Base-by-base conservation (phyloP, 495 filamentous ascomycete species). In the Trichoderma erinaceum region DNA sequence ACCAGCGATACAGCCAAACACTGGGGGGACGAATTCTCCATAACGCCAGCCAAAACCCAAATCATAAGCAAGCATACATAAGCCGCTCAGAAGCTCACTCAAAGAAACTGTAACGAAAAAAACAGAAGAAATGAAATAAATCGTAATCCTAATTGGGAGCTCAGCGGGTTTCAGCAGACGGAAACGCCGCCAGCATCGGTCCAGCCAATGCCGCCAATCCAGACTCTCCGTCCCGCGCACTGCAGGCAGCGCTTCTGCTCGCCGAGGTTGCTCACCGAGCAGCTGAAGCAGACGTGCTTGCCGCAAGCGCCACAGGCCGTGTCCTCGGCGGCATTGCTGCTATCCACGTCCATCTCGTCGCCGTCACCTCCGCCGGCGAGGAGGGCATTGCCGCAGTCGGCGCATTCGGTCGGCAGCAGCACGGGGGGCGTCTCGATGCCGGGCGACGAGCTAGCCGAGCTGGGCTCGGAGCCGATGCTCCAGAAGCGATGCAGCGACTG, bases 401-500 rank as follows among this genome's bases (percentile, higher is more conserved):
- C 79, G 68, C 80, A 84, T 43, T 70, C 71, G n/a, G 72, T 70
- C 1, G 78, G 69, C 0, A 56, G 66, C 46, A 71, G 16, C 29
- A 29, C 25, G 16, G 67, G 44, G 13, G 21, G 65, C 16, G 48
- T 48, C 1, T 38, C 56, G 8, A 58, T 21, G 21, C 41, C 65
- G 13, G 70, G 43, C 8, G 69, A 41, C 27, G 70, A 67, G 25
- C 23, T 25, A 25, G 25, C 32, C 3, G 73, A 67, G n/a, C 65
- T 27, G 27, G 71, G 41, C 0, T 70, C 69, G 11, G 72, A 66
- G 1, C 79, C 79, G 0, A 83, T 65, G 11, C 77, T 77, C 80
- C 80, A 83, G 70, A 83, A 83, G 72, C 71, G 81, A 69, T 83
- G 81, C 11, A 83, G 71, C 0, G 78, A 80, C 2, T 77, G 74